Evolutionary conservation across 2,329 filamentous ascomycete genomes (phyloP).

Genomic region (Curvularia sp.): DNA sequence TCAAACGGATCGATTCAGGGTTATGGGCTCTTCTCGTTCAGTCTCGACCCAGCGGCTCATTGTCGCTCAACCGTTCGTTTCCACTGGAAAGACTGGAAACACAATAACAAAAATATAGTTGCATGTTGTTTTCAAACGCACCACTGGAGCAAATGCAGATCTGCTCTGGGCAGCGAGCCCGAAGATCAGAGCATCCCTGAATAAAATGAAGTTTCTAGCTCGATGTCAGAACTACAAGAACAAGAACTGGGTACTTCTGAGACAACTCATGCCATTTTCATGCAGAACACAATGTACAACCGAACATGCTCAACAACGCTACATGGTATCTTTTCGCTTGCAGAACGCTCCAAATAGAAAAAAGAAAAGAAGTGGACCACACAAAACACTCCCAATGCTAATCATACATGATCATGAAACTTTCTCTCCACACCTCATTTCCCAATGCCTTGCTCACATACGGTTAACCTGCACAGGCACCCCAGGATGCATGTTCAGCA

Average conservation of each 20-base stretch:
- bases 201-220: background rate
- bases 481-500: slow-evolving; percentile 50
- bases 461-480: slow-evolving; percentile 42
- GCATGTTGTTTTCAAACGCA: background rate
- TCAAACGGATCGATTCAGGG: background rate
- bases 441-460: slow-evolving; percentile 1
- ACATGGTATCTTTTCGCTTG: too few species aligned
- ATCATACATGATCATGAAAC: slow-evolving; percentile 1
- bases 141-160: background rate
- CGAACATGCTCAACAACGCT: background rate
- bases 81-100: background rate
- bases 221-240: background rate
- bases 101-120: background rate
- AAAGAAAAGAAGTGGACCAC: background rate
- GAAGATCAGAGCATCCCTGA: too few species aligned
- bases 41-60: background rate
- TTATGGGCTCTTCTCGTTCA: background rate
- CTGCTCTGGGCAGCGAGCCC: too few species aligned
- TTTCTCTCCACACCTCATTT: background rate
- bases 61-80: background rate
- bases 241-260: background rate
- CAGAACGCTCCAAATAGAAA: background rate
- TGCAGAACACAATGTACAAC: background rate
- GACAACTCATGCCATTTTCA: background rate
- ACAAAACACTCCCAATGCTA: slow-evolving; percentile 1